Percentiles rank a stretch among this genome's conserved stretches.
Conservation (phyloP, 345 rosid species). For the Eucalyptus decipiens region DNA sequence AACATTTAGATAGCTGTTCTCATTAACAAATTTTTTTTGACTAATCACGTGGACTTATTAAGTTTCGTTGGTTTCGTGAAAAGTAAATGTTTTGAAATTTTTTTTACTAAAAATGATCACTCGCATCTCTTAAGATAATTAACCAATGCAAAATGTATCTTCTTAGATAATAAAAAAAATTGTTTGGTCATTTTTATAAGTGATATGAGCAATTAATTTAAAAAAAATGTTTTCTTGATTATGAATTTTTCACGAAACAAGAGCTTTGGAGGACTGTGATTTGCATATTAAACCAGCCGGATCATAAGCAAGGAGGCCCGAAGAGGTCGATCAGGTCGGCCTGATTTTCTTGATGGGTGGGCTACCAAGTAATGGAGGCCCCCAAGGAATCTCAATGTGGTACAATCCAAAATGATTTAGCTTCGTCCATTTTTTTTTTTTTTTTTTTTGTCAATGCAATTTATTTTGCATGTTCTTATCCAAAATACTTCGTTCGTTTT, state of each 20-base stretch:
- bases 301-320: background rate
- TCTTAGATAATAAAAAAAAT: too few relatives aligned
- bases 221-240: too few relatives aligned
- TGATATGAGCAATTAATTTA: accelerated
- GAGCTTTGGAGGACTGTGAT: background rate
- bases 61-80: accelerated
- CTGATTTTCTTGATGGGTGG: background rate
- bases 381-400: background rate
- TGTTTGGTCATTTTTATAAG: accelerated
- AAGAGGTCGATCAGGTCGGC: background rate
- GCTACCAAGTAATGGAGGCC: background rate
- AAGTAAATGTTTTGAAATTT: accelerated
- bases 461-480: background rate
- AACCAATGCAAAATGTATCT: background rate
- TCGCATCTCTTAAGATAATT: too few relatives aligned
- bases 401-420: background rate
- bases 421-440: background rate
- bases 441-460: background rate
- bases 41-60: background rate
- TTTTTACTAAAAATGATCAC: too few relatives aligned
- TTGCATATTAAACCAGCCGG: background rate
- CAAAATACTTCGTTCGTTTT: accelerated
- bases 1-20: accelerated
- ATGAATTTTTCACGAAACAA: background rate
- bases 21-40: accelerated